Evolutionary conservation across 495 filamentous ascomycete genomes (phyloP).

Genomic region (Parathielavia hyrcaniae): DNA sequence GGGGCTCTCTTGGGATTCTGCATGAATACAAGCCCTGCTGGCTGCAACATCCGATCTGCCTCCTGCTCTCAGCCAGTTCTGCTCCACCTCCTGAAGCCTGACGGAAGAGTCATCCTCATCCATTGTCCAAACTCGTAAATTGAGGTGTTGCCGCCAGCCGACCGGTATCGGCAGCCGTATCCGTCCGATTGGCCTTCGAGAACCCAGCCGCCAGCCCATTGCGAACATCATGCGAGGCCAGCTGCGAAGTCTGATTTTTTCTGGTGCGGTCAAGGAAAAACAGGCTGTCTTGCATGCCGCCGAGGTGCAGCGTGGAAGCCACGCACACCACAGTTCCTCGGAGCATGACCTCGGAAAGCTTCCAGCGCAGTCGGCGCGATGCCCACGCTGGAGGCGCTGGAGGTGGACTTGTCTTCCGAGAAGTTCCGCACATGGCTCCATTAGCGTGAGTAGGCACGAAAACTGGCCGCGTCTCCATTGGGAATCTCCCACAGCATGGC

Average conservation of each 20-base stretch:
- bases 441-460: conserved; percentile 22
- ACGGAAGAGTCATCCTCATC: conserved; percentile 13
- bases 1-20: conserved; percentile 2
- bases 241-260: neutral
- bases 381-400: neutral
- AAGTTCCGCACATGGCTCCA: conserved; percentile 21
- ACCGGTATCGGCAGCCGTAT: conserved; percentile 12
- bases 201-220: neutral
- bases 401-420: conserved; percentile 20
- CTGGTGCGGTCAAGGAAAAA: neutral
- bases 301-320: neutral
- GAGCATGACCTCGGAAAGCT: neutral
- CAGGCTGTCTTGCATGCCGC: neutral
- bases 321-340: neutral
- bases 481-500: neutral
- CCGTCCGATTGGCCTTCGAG: neutral
- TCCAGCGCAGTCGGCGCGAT: conserved; percentile 6
- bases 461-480: conserved; percentile 18
- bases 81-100: conserved; percentile 5
- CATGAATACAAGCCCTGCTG: conserved; percentile 2
- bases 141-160: neutral
- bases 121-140: conserved; percentile 4
- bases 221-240: conserved; percentile 6
- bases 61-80: neutral
- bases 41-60: conserved; percentile 7